Evolutionary conservation across 208 protist genomes (phyloP).

Genomic region (Acanthamoeba sp.): DNA sequence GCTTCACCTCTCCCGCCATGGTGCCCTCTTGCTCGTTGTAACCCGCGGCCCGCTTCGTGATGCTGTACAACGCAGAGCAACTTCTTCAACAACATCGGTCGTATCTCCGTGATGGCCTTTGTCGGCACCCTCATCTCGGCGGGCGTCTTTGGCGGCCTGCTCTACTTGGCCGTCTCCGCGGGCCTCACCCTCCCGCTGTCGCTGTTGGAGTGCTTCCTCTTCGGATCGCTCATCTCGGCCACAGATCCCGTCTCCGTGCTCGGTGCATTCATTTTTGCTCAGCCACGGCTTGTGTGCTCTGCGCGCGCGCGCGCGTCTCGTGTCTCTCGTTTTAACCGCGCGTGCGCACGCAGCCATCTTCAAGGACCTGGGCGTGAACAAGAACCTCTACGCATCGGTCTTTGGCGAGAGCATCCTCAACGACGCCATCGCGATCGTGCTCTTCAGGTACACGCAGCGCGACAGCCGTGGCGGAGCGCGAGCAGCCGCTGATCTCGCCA

Average conservation of each 20-base stretch:
- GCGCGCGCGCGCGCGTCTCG: too few relatives aligned
- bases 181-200: not conserved
- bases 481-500: too few relatives aligned
- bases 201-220: constrained; percentile 77
- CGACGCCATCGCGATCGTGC: constrained; percentile 90
- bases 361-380: constrained; percentile 80
- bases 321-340: too few relatives aligned
- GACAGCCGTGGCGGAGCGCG: not conserved
- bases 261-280: not conserved
- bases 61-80: constrained; percentile 53
- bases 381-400: constrained; percentile 82
- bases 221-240: constrained; percentile 88
- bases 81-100: constrained; percentile 85
- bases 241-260: constrained; percentile 91
- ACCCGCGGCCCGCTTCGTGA: too few relatives aligned
- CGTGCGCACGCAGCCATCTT: constrained; percentile 84
- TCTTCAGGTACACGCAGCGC: constrained; percentile 74
- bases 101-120: constrained; percentile 83
- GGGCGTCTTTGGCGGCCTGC: constrained; percentile 75
- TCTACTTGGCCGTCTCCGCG: not conserved
- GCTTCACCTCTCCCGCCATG: not conserved
- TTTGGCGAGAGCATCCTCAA: constrained; percentile 91
- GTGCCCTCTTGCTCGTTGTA: not conserved
- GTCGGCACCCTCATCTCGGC: constrained; percentile 83
- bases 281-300: too few relatives aligned